Base-by-base conservation (phyloP, 2,329 filamentous ascomycete genomes). In the Sordariomycetes sp. region DNA sequence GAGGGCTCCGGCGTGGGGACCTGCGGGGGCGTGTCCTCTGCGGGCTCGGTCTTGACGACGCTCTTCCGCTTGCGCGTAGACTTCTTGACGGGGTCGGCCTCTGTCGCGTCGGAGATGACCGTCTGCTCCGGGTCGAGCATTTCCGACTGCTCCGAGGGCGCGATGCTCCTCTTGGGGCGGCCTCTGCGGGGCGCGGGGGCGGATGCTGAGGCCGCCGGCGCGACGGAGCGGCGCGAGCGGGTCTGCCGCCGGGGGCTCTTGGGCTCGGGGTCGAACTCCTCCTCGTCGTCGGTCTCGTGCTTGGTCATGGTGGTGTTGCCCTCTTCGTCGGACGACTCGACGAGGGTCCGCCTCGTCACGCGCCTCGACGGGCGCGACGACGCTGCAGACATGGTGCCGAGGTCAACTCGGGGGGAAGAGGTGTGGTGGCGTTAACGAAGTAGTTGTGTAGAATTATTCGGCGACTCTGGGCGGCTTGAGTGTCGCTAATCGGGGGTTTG, bases 251-350 rank as follows among this genome's bases (percentile, higher is more conserved):
- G 77, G 35, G 79, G 74, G 60, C 77, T 81, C 53, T 75, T 77
- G 1, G 87, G 81, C 54, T 87, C 87, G 2, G 90, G 90, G 52
- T 87, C 88, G 66, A 91, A 94, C 55, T 96, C 89, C 55, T 92
- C 87, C 62, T 89, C 88, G 55, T 75, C 78, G 3, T 87, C 82
- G 32, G 87, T 80, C 18, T 82, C 77, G 60, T 67, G 70, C 52
- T 64, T 69, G 50, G 69, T 74, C 56, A 81, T 78, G 66, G 82
- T 77, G 61, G 79, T 76, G 65, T 81, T 76, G 46, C 79, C 72
- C 58, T 90, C 88, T 60, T 95, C 90, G 50, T 93, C 90, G 10
- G 86, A 90, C 63, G 95, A 90, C 60, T 92, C 76, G 54, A 95
- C 79, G 55, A 87, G 82, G 65, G 85, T 88, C 65, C 87, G 85